Evolutionary conservation across 495 filamentous ascomycete species (phyloP).

Genomic region (Staphylotrichum tortipilum): DNA sequence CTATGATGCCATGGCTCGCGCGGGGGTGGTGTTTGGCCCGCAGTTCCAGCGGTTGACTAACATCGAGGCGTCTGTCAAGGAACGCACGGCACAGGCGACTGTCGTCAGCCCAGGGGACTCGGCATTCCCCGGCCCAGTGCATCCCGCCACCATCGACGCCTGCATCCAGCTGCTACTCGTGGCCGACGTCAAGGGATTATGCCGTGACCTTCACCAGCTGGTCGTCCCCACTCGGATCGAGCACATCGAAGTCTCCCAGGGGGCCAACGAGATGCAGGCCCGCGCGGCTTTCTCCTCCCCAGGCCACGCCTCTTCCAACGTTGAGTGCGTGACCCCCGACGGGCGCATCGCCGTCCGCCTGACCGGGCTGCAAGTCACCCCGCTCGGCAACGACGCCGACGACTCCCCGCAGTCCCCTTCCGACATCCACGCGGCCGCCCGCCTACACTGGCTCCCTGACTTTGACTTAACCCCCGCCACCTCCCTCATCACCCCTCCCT

Average conservation of each 20-base stretch:
- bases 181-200: constrained; percentile 24
- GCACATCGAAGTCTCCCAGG: constrained; percentile 24
- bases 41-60: constrained; percentile 23
- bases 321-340: background rate
- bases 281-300: background rate
- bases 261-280: constrained; percentile 10
- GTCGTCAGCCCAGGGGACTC: background rate
- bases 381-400: constrained; percentile 20
- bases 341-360: background rate
- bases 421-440: constrained; percentile 25
- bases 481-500: constrained; percentile 12
- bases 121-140: constrained; percentile 21
- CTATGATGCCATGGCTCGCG: constrained; percentile 13
- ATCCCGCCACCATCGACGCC: constrained; percentile 38
- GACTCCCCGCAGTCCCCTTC: background rate
- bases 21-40: constrained; percentile 23
- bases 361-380: constrained; percentile 7
- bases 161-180: constrained; percentile 23
- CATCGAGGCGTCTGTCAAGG: constrained; percentile 20
- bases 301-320: background rate
- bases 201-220: constrained; percentile 22
- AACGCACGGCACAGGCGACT: constrained; percentile 11
- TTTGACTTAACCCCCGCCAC: constrained; percentile 26
- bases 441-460: constrained; percentile 27
- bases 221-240: constrained; percentile 31